These are phyloP conservation scores for Xylariaceae sp. DNA, from an alignment of 2,329 filamentous ascomycete species.

Conservation along the genomic window DNA sequence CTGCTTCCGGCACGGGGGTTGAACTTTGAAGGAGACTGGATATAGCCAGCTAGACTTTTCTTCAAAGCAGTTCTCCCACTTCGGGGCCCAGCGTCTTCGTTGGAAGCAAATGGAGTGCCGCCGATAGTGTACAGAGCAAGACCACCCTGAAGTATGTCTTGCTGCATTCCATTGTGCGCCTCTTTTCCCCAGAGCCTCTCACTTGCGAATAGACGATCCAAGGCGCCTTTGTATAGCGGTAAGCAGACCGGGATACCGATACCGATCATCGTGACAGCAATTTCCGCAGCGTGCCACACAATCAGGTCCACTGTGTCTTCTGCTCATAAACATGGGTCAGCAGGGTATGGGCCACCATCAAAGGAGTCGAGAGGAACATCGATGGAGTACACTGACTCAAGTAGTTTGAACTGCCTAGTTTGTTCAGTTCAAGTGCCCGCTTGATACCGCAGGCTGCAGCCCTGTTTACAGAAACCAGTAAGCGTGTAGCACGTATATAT, in stretches of 20 bases:
- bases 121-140: too few relatives aligned
- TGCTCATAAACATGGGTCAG: not conserved
- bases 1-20: too few relatives aligned
- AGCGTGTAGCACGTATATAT: not conserved
- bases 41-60: too few relatives aligned
- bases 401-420: conserved; percentile 6
- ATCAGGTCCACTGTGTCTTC: conserved; percentile 14
- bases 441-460: conserved; percentile 7
- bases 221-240: conserved; percentile 11
- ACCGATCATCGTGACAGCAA: conserved; percentile 19
- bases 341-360: too few relatives aligned
- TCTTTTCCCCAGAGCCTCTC: too few relatives aligned
- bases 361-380: too few relatives aligned
- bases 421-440: conserved; percentile 2
- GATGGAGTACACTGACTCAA: conserved; percentile 3
- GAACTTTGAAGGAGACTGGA: too few relatives aligned
- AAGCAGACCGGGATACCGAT: conserved; percentile 20
- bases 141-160: too few relatives aligned
- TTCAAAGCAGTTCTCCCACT: too few relatives aligned
- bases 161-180: too few relatives aligned
- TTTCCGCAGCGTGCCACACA: conserved; percentile 19
- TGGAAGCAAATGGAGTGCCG: too few relatives aligned
- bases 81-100: too few relatives aligned
- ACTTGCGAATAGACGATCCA: conserved; percentile 1
- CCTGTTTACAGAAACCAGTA: not conserved